phyloP scores from a whole-genome alignment of 129 eudicot species.

The sunflower (Helianthus annuus) region HanXRQr2.0-SUNRISE NC_035436.2:179288495-179288994 shows the following conservation, averaged over 20 bases:
- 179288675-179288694: constrained; percentile 61
- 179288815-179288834: not conserved
- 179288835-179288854: constrained; percentile 4
- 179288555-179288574: constrained; percentile 49
- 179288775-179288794: constrained; percentile 57
- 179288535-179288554: constrained; percentile 35
- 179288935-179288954: not conserved
- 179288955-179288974: not conserved
- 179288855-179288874: not conserved
- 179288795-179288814: constrained; percentile 39
- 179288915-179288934: not conserved
- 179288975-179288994: not conserved
- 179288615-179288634: constrained; percentile 41
- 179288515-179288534: constrained; percentile 39
- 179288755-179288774: constrained; percentile 49
- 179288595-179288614: constrained; percentile 58
- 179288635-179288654: constrained; percentile 36
- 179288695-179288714: constrained; percentile 47
- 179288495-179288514: constrained; percentile 34
- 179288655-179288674: constrained; percentile 49
- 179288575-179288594: constrained; percentile 48
- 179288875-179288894: not conserved
- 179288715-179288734: constrained; percentile 41
- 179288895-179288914: constrained; percentile 10
- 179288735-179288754: constrained; percentile 45